A percentile compares a stretch with the other conserved stretches of the same genome.
These are phyloP conservation scores for Rhododendron mucronatum DNA, from an alignment of 148 eudicot species.

Conservation along the genomic window DNA sequence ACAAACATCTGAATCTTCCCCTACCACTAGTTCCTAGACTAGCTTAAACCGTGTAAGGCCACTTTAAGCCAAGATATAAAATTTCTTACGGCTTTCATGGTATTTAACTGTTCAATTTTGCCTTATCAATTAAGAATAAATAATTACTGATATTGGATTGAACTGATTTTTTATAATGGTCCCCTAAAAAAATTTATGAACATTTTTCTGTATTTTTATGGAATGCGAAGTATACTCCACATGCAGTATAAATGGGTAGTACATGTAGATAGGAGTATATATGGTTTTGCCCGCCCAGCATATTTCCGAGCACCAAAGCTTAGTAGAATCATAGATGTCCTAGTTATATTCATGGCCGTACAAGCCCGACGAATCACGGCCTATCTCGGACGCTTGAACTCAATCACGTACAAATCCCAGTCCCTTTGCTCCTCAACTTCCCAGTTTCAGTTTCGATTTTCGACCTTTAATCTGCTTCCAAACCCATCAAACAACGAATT, in stretches of 20 bases:
- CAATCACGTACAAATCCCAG: neutral
- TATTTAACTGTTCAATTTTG: no score
- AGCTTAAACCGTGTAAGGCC: neutral
- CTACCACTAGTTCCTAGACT: neutral
- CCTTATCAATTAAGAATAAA: no score
- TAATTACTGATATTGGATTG: no score
- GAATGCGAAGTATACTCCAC: no score
- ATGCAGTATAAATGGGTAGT: no score
- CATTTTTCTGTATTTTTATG: no score
- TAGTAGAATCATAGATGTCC: neutral
- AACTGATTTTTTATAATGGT: no score
- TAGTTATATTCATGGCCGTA: neutral
- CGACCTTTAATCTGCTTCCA: constrained; percentile 6
- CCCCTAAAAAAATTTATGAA: no score
- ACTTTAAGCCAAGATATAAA: no score
- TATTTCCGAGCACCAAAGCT: neutral
- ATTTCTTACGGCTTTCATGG: no score
- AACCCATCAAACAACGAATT: neutral
- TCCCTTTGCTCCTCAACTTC: constrained; percentile 6
- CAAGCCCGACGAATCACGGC: neutral
- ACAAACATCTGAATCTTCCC: neutral
- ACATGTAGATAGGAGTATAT: neutral
- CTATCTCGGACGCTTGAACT: neutral
- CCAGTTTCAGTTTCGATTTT: neutral
- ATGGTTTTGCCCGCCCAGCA: no score